Base-by-base conservation (phyloP, 2,329 filamentous ascomycete genomes). In the Ophiosphaerella herpotricha region DNA sequence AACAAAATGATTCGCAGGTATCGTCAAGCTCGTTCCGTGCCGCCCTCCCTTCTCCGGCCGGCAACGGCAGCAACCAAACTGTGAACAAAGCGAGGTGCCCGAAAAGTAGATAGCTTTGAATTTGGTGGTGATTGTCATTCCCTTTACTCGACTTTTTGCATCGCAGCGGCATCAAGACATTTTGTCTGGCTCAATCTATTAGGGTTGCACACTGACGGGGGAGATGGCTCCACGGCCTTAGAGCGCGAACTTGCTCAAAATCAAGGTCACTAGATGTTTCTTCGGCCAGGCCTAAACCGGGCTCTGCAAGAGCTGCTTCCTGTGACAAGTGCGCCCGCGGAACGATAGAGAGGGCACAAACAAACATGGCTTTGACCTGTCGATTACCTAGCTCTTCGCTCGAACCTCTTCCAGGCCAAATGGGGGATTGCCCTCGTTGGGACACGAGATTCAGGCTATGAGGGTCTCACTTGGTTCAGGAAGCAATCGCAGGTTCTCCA, bases 21-120 rank as follows among this genome's bases (percentile, higher is more conserved):
- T 40, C 33, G 43, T 52, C 49, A 48, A 39, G 26, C 39, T 57
- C 61, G 67, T 56, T 59, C 67, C 66, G 67, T 65, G 61, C 66
- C 66, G 66, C 58, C 52, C 56, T 63, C 54, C 55, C 60, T 60
- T 58, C 47, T 53, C 48, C 52, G 50, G 55, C 45, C 54, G 57
- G 57, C 55, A 55, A 60, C 54, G 54, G 47, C 35, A 41, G 48
- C 43, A 33, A 56, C 53, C 51, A 55, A 52, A 54, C 39, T 37
- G 31, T 47, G 39, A 52, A 38, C 50, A 45, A 43, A 43, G 38
- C 37, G 41, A 51, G 29, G 34, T 39, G 21, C 23, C 9, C 39
- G 12, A 32, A 16, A 21, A 31, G 14, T 9, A 13, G 12, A 8
- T 39, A 37, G n/a, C 24, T 9, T 37, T 16, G n/a, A 29, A 39